Evolutionary conservation across 176 grass and related monocot species (phyloP), one percentile per base, ranked within the genome.

Genomic region (Olyra latifolia): DNA sequence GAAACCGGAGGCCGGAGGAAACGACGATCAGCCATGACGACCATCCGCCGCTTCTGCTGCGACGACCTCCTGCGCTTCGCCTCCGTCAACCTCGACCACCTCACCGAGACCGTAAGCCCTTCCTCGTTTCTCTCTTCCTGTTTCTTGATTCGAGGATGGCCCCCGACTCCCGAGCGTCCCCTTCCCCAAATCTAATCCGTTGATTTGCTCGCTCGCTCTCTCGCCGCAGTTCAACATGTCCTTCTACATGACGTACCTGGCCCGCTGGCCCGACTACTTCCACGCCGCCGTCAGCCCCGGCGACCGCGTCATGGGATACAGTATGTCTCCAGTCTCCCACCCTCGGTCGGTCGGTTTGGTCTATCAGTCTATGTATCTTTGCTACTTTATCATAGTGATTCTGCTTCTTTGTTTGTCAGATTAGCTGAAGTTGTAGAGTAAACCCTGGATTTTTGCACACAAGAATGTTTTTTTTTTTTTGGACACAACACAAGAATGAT

Each of bases 231-330:
- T 99, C 81, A 99, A 93, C 83, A 99, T 99, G 96, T 99, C 96
- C 48, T 99, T 99, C 86, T 99, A 99, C 92, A 99, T 99, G 96
- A 99, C 96, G 20, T 99, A 99, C 74, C 63, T 99, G 29, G 96
- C 96, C 47, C 96, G 96, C 57, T 99, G 96, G 96, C 96, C 92
- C 3, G 96, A 99, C 80, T 95, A 99, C 79, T 99, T 99, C 81
- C 90, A 93, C 59, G 85, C 90, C n/a, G 88, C 92, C 7, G 84
- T 89, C 30, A 88, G 38, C 77, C 92, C 90, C 22, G 92, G 82
- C 24, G 88, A 86, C 79, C 86, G 90, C 53, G 80, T 99, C 81
- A 99, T 99, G 96, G 96, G 96, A 84, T 99, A 99, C 81, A 99
- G 96, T 99, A 83, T 59, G 86, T 61, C 35, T 47, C 76, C 60